Base-by-base conservation (phyloP, 495 filamentous ascomycete genomes). In the Aspergillus cavernicola region DNA sequence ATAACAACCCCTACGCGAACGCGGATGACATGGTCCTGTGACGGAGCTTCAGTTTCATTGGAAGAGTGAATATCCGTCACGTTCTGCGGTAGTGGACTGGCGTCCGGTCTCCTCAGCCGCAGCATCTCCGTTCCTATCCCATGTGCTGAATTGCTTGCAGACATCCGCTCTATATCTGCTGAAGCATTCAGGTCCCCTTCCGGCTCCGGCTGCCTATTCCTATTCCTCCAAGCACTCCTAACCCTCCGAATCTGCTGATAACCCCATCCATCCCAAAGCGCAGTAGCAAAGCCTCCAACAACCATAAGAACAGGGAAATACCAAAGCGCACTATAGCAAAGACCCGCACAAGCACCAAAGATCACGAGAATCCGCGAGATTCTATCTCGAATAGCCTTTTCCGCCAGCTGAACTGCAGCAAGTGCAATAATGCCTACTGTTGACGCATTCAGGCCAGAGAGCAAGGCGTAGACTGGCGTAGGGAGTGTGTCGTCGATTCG, bases 341-440 rank as follows among this genome's bases (percentile, higher is more conserved):
- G 67, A 6, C 88, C 89, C 0, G 85, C 85, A 3, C 78, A 72
- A 18, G 73, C 89, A 13, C 80, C 80, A n/a, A 89, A 60, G 49
- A 89, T 82, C 1, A 95, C 82, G 1, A 92, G 57, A 11, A 88
- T 73, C 1, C 89, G 69, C 0, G 87, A 85, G 24, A 91, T 32
- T 42, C 74, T 76, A 57, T 95, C 89, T 0, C 80, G 89, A 57
- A 95, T 87, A 4, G 88, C 82, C 62, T 90, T 88, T 16, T 84
- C 71, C 0, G 86, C 79, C 0, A 93, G 77, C 63, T 89, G 81
- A 1, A 90, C 84, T 0, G 87, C 87, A 0, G 89, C 88, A 3
- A 95, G 67, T 0, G 86, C 86, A 51, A 95, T 85, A 35, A 92
- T 84, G 1, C 89, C 89, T 0, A 95, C 89, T 0, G 84, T 89